Base-by-base conservation (phyloP, 1,284 basidiomycete genomes). In the Ustilago hordei region DNA sequence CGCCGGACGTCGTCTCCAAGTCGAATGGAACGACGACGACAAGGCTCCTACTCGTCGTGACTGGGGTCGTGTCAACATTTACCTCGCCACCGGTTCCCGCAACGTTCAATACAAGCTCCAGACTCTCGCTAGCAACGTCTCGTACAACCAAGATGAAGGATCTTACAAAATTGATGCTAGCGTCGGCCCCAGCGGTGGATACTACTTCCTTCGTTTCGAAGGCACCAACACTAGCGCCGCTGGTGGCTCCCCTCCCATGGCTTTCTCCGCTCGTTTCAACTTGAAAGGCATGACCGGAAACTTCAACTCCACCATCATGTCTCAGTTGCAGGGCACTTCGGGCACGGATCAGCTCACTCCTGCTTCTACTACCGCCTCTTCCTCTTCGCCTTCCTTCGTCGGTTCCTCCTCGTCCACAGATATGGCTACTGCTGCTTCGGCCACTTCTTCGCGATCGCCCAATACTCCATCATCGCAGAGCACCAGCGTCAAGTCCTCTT, bases 391-490 rank as follows among this genome's bases (percentile, higher is more conserved):
- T 32, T 45, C 56, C 13, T 64, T 61, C 56, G 55, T 45, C 63
- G 52, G 45, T 3, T 56, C 50, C 64, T 61, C 55, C 36, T 50
- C 60, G 3, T 38, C 61, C 55, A 60, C 48, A 53, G 64, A 36
- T 58, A 73, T 52, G 66, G 34, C 69, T 47, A 90, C 91, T 68
- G 19, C 64, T 23, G 90, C 91, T 57, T 91, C 91, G 55, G 91
- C 90, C 81, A 2, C 45, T 9, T 91, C 92, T 35, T 89, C 91
- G 71, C 32, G 15, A 6, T 60, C 50, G 34, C 92, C 91, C 86
- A 92, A 93, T 28, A 89, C 93, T 86, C 91, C 93, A 87, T 92
- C 92, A 84, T 52, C 67, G 31, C 35, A 48, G 35, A 48, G 64
- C 32, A 62, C 64, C 15, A 69, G 59, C 38, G 61, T 63, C 60